Evolutionary conservation across 257 asterid species (phyloP).

Genomic region (Oldenlandia corymbosa): DNA sequence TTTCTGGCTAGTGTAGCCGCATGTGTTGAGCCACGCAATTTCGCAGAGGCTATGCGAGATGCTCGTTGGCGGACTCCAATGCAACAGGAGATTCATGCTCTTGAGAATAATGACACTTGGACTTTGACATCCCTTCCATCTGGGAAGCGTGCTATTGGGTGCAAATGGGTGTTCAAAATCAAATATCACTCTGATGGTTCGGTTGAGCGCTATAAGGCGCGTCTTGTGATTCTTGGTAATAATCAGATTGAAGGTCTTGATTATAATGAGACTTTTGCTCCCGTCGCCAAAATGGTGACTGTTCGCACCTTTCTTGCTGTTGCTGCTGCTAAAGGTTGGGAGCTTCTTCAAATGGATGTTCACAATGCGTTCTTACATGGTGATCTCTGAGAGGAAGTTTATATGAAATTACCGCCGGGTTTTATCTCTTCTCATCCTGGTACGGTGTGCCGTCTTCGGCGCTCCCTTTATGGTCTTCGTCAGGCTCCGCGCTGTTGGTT

Average conservation of each 20-base stretch:
- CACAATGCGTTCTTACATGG: not conserved
- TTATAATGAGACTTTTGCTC: not conserved
- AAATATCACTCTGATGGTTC: not conserved
- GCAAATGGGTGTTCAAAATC: not conserved
- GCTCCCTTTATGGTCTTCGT: not conserved
- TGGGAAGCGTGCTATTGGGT: not conserved
- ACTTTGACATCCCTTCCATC: not conserved
- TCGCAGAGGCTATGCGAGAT: not conserved
- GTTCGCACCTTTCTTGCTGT: not conserved
- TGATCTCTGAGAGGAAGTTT: not conserved
- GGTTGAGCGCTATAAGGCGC: not conserved
- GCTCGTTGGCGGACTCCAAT: not conserved
- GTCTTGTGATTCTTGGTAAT: no score
- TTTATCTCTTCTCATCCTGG: not conserved
- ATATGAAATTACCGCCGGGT: not conserved
- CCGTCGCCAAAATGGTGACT: not conserved
- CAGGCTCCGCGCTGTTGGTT: conserved; percentile 1
- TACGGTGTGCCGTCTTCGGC: not conserved
- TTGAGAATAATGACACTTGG: not conserved
- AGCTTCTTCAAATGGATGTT: not conserved
- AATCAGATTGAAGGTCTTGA: not conserved
- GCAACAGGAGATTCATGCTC: not conserved
- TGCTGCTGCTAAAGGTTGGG: not conserved
- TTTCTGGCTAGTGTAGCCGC: not conserved
- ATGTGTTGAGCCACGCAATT: not conserved